Evolutionary conservation across 129 eudicot species (phyloP).

Genomic region (Chrysanthemum lavandulifolium): DNA sequence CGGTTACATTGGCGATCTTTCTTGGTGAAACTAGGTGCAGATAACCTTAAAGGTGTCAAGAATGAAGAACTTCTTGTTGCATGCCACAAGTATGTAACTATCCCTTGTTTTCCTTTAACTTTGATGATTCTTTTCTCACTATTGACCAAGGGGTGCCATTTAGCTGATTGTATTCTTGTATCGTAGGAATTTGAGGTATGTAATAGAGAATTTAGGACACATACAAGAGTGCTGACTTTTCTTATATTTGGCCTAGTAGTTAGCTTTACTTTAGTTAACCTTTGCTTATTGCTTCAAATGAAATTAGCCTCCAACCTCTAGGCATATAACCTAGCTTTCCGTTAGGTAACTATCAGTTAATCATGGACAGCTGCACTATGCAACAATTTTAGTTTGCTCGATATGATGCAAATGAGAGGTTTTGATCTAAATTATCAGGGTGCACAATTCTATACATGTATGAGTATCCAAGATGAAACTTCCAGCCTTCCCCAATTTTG

Average conservation of each 20-base stretch:
- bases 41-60: constrained; percentile 84
- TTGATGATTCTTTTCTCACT: constrained; percentile 9
- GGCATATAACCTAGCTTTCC: neutral
- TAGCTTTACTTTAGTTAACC: neutral
- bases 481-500: neutral
- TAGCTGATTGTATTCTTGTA: neutral
- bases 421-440: constrained; percentile 1
- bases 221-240: neutral
- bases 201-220: neutral
- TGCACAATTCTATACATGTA: neutral
- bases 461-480: constrained; percentile 7
- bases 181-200: constrained; percentile 12
- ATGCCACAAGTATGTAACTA: constrained; percentile 76
- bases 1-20: constrained; percentile 97
- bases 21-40: constrained; percentile 91
- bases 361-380: constrained; percentile 17
- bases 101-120: constrained; percentile 1
- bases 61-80: constrained; percentile 98
- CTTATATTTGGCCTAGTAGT: neutral
- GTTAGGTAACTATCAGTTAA: neutral
- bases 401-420: constrained; percentile 6
- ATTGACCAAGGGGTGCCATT: neutral
- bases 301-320: neutral
- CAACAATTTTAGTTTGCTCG: neutral
- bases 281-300: constrained; percentile 19